Conservation (phyloP, 2,329 filamentous ascomycete species). For the Clathrospora elynae region DNA sequence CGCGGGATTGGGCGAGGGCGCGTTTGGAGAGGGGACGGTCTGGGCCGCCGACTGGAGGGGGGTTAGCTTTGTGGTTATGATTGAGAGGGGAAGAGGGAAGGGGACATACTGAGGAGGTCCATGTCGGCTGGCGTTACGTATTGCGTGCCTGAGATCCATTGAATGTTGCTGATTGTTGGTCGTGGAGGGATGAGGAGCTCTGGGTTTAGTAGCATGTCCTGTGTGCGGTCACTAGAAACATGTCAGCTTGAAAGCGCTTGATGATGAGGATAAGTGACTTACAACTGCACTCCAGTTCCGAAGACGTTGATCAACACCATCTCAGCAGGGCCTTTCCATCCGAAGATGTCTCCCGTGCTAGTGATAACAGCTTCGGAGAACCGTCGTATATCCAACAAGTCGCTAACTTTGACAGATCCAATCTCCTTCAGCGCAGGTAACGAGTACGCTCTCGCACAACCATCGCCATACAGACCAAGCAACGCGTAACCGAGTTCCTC, state of each 20-base stretch:
- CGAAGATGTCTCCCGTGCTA: conserved; percentile 78
- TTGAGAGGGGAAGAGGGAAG: not conserved
- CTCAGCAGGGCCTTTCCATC: conserved; percentile 88
- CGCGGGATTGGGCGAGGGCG: conserved; percentile 79
- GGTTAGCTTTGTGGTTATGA: conserved; percentile 3
- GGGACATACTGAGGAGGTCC: conserved; percentile 71
- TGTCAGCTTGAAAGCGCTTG: conserved; percentile 13
- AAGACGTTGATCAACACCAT: conserved; percentile 82
- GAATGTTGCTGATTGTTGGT: conserved; percentile 91
- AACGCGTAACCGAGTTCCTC: conserved; percentile 78
- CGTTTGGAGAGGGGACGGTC: conserved; percentile 86
- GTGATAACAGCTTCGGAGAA: conserved; percentile 73
- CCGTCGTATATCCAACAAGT: conserved; percentile 75
- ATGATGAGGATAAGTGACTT: conserved; percentile 43
- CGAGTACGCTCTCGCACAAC: conserved; percentile 77
- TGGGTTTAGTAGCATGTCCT: conserved; percentile 81
- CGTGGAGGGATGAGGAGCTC: conserved; percentile 74
- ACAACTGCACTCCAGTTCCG: conserved; percentile 71
- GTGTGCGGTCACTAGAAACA: conserved; percentile 50
- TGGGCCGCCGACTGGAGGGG: conserved; percentile 71
- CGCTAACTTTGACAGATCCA: conserved; percentile 65
- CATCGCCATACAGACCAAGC: conserved; percentile 83
- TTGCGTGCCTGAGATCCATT: conserved; percentile 96
- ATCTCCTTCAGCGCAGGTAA: conserved; percentile 90
- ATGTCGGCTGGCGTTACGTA: conserved; percentile 86